Evolutionary conservation across 2,329 filamentous ascomycete genomes (phyloP), one percentile per base, ranked within the genome.

Genomic region (Kalmusia sp.): DNA sequence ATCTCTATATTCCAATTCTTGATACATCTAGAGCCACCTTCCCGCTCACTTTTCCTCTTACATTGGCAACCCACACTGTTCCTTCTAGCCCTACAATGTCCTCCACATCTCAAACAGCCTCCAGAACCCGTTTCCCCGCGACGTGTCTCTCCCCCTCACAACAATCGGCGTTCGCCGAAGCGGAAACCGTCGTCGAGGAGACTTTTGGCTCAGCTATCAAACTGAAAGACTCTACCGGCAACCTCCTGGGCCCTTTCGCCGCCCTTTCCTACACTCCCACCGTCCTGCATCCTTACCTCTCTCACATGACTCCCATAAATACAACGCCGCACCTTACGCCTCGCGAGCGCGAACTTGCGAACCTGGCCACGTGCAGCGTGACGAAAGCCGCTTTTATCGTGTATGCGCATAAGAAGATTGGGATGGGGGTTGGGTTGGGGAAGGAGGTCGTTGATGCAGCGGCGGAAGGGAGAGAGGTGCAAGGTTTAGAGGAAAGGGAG

Each of bases 401-500:
- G 2, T 52, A 58, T 17, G 48, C 52, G 38, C 55, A 58, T 30
- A 41, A 35, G 21, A 49, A 49, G 28, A 54, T 54, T 31, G 51
- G 37, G 19, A 19, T 55, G 3, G 9, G 30, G 4, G 45, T 54
- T 1, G 52, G 55, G 6, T 31, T 58, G 15, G 31, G 34, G 19
- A 4, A 39, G 22, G 48, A 45, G 22, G 43, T 52, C 33, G 49
- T 50, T 6, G 22, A 35, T 3, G 33, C 9, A 14, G 55, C 52
- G 22, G 25, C 14, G 4, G 22, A 25, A 14, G 55, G 55, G 17
- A 37, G n/a, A n/a, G 31, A 22, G 1, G 41, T 31, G 4, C 25
- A 35, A n/a, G 30, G 24, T 12, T 21, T 55, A 24, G 14, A 12
- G 3, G 48, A 46, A 28, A 46, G 52, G 15, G 55, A 58, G 45